These are phyloP conservation scores for Neofusicoccum parvum DNA, from an alignment of 2,329 filamentous ascomycete species.

Conservation along the genomic window DNA sequence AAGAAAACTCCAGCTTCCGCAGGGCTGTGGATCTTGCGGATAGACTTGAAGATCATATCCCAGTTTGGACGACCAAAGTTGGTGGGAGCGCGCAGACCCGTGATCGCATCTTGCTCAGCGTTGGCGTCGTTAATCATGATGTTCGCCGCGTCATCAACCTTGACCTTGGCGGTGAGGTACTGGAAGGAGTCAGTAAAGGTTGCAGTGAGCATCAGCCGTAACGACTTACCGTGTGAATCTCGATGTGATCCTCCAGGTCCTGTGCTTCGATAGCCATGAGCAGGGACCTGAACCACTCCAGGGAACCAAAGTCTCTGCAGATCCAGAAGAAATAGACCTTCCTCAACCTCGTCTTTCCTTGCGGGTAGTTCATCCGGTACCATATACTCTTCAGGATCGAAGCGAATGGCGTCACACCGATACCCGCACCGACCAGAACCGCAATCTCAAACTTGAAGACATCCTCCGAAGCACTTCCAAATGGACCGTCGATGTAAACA, in stretches of 20 bases:
- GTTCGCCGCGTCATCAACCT: slow-evolving; percentile 81
- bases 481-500: slow-evolving; percentile 82
- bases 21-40: slow-evolving; percentile 66
- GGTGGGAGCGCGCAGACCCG: slow-evolving; percentile 76
- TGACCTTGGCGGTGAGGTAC: slow-evolving; percentile 86
- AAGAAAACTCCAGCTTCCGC: slow-evolving; percentile 61
- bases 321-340: slow-evolving; percentile 96
- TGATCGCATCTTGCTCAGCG: slow-evolving; percentile 81
- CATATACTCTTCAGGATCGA: slow-evolving; percentile 77
- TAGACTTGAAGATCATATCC: slow-evolving; percentile 86
- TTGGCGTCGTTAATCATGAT: slow-evolving; percentile 93
- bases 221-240: slow-evolving; percentile 71
- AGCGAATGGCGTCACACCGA: slow-evolving; percentile 56
- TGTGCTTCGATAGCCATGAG: slow-evolving; percentile 84
- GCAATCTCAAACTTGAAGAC: slow-evolving; percentile 71
- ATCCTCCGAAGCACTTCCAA: slow-evolving; percentile 83
- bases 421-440: slow-evolving; percentile 53
- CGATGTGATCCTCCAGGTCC: slow-evolving; percentile 80
- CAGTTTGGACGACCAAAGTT: slow-evolving; percentile 87
- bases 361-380: slow-evolving; percentile 89
- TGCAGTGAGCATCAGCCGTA: not conserved
- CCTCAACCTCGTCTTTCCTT: slow-evolving; percentile 74
- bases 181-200: slow-evolving; percentile 26
- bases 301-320: slow-evolving; percentile 82
- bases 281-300: slow-evolving; percentile 87